Percentiles rank a stretch among this genome's conserved stretches.
Evolutionary conservation across 345 rosid genomes (phyloP).

Genomic region (Eutrema yunnanense): DNA sequence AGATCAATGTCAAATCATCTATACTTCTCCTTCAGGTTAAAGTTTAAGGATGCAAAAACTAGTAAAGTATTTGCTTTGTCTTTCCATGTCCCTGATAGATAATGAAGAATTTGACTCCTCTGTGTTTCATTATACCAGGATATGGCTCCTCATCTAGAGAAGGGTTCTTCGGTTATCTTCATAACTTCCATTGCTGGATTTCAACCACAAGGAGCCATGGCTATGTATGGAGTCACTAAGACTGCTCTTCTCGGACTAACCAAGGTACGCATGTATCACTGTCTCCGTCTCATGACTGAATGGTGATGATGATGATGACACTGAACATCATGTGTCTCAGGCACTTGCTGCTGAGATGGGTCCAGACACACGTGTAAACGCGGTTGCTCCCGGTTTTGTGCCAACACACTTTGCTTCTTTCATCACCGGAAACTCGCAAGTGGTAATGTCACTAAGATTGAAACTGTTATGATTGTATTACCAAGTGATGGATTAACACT

Average conservation of each 20-base stretch:
- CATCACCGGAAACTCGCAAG: conserved; percentile 39
- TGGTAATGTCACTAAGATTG: conserved; percentile 34
- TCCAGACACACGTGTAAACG: conserved; percentile 74
- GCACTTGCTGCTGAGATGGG: conserved; percentile 90
- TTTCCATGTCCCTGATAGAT: not conserved
- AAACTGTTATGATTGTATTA: not conserved
- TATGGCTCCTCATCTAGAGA: conserved; percentile 64
- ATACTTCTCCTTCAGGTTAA: conserved; percentile 63
- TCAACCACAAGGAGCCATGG: conserved; percentile 53
- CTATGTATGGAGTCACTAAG: conserved; percentile 93
- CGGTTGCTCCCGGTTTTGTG: conserved; percentile 85
- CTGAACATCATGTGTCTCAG: conserved; percentile 26
- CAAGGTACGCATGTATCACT: conserved; percentile 44
- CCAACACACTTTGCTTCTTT: conserved; percentile 73
- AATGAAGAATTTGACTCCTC: not conserved
- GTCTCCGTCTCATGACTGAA: not conserved
- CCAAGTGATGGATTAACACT: not conserved
- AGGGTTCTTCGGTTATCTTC: conserved; percentile 73
- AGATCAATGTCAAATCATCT: conserved; percentile 73
- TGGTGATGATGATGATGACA: not conserved
- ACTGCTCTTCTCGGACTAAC: conserved; percentile 89
- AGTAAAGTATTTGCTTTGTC: not conserved
- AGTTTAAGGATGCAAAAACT: not conserved
- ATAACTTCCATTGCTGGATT: conserved; percentile 73
- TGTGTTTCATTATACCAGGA: conserved; percentile 39